Evolutionary conservation across 345 rosid species (phyloP), one percentile per base, ranked within the genome.

Genomic region (Linum usitatissimum): DNA sequence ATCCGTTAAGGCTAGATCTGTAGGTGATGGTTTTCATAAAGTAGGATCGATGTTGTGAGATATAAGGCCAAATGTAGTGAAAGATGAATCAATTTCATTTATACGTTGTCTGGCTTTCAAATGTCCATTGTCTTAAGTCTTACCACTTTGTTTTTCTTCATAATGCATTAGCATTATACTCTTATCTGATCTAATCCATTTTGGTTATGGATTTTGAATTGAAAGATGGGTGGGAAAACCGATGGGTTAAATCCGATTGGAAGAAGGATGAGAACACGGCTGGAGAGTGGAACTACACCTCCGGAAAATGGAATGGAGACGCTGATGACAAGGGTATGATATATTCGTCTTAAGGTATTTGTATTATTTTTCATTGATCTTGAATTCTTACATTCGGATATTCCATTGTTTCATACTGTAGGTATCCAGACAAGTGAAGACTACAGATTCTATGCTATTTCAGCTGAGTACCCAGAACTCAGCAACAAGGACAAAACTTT

Each of bases 341-440:
- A 64, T 45, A 3, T 57, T 62, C 0, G 1, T 6, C 19, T 1
- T 34, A 1, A 7, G 38, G 38, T 34, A 34, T 7, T 1, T 34
- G 38, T 34, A 4, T 34, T 34, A 34, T 3, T 5, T 4, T 34
- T 7, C 38, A 4, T 34, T 34, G 38, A 34, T 34, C 38, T 4
- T 34, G 38, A 34, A 34, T 34, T 34, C 38, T 4, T 34, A 34
- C 38, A 34, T 34, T 23, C 28, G 28, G 28, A 23, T 23, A 23
- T 23, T 34, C 38, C 38, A 5, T 23, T 45, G 4, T 10, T 45
- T 45, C 17, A 45, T 45, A 45, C 0, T 45, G 51, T 10, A 45
- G 97, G 99, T 77, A 90, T 94, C 73, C 97, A 94, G 68, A 94
- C 99, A 5, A 90, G 97, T 57, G 97, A 90, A 70, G 99, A 94